Evolutionary conservation across 345 rosid genomes (phyloP), one percentile per base, ranked within the genome.

Genomic region (Eucalyptus grandis): DNA sequence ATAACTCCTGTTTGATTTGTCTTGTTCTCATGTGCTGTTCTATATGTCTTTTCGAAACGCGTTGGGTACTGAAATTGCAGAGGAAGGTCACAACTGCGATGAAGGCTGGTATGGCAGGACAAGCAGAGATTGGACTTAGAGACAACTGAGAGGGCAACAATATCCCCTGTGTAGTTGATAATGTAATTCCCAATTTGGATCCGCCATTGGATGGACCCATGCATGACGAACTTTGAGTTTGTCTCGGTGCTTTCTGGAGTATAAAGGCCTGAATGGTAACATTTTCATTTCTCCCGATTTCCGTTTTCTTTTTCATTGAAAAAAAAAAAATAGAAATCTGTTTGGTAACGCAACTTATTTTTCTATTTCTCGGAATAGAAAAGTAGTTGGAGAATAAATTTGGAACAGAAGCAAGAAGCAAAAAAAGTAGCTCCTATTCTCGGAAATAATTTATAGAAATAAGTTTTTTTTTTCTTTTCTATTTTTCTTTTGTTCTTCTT

Each of bases 21-120:
- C 86, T 88, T 95, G 88, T 98, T 97, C 93, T 91, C 95, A 43
- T 93, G 92, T 91, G 98, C 98, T 60, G 98, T 97, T 88, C 94
- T 94, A 34, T 98, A 94, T 88, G 99, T 98, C 56, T 96, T 95
- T 91, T 97, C 99, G n/a, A 96, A 96, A 91, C 96, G 99, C 10
- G 90, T 97, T 6, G 97, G 99, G 58, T 98, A 50, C 94, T 98
- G 86, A 93, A 62, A 89, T 91, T 98, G 92, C 98, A 96, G 93
- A 94, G 98, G 90, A 92, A 92, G 92, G 94, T 96, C 62, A 96
- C 96, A n/a, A 95, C 96, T 86, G 97, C 98, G 86, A 86, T 97
- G 89, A 98, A 93, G 89, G 95, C 97, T 49, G 93, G 95, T 13
- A 90, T 95, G 95, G 96, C 95, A 31, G 89, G 95, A 91, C 91